Conservation (phyloP, 2,329 filamentous ascomycete species). For the Chlorencoelia australis region DNA sequence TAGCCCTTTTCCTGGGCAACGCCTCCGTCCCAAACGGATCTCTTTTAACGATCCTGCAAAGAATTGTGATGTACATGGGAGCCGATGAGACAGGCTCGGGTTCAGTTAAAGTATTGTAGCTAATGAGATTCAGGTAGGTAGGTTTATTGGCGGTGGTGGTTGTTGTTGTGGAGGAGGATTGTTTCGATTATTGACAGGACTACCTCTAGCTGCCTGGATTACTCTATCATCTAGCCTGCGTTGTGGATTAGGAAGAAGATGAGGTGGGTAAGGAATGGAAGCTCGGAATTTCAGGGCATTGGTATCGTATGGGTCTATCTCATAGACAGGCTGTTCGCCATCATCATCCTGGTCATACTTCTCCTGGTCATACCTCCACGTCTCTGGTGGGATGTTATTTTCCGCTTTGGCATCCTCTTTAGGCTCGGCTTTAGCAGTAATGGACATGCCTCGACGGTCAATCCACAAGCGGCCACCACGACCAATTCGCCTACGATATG, state of each 20-base stretch:
- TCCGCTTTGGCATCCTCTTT: constrained; percentile 36
- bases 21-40: constrained; percentile 17
- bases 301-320: constrained; percentile 61
- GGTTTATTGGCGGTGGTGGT: constrained; percentile 11
- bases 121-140: constrained; percentile 15
- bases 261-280: constrained; percentile 24
- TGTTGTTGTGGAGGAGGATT: constrained; percentile 12
- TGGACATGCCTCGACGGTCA: constrained; percentile 65
- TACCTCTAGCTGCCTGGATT: constrained; percentile 11
- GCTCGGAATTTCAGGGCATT: constrained; percentile 50
- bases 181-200: constrained; percentile 17
- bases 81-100: constrained; percentile 4
- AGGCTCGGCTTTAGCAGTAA: too few relatives aligned
- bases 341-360: constrained; percentile 82
- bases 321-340: constrained; percentile 64
- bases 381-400: constrained; percentile 44
- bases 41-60: constrained; percentile 17
- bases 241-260: constrained; percentile 20
- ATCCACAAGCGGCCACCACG: constrained; percentile 80
- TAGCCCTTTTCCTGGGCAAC: constrained; percentile 24
- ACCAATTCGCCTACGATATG: constrained; percentile 75
- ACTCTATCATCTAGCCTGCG: constrained; percentile 16
- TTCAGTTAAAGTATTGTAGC: constrained; percentile 8
- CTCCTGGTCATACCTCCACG: constrained; percentile 83
- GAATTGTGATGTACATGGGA: constrained; percentile 20